These are phyloP conservation scores for Delonix regia DNA, from an alignment of 306 rosid species.

Conservation along the genomic window DNA sequence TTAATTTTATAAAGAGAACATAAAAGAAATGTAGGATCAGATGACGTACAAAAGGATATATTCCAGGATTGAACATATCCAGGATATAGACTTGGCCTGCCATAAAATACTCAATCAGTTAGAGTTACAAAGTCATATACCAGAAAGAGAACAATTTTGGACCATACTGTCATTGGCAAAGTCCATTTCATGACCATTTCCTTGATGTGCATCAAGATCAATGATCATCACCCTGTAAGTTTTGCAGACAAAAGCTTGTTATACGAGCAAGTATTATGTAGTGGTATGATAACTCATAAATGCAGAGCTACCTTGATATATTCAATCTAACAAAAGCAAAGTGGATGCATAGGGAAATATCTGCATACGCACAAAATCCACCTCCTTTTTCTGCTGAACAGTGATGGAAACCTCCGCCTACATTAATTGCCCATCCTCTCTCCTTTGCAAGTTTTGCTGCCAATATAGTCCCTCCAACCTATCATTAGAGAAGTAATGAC, in stretches of 20 bases:
- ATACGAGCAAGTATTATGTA: constrained; percentile 6
- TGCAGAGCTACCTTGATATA: constrained; percentile 67
- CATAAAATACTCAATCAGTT: constrained; percentile 37
- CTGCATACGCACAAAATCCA: constrained; percentile 91
- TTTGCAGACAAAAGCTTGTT: constrained; percentile 24
- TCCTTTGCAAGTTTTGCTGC: constrained; percentile 92
- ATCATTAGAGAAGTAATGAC: constrained; percentile 36
- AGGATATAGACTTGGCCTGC: constrained; percentile 84
- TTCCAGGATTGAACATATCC: constrained; percentile 89
- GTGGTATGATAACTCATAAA: constrained; percentile 25
- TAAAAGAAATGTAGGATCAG: constrained; percentile 28
- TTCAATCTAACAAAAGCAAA: constrained; percentile 74
- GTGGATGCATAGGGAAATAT: constrained; percentile 82
- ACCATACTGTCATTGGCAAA: constrained; percentile 72
- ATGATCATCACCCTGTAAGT: constrained; percentile 83
- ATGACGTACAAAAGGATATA: constrained; percentile 83
- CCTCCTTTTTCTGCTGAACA: constrained; percentile 84
- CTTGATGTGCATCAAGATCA: constrained; percentile 99
- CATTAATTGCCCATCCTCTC: constrained; percentile 94
- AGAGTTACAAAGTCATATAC: constrained; percentile 37
- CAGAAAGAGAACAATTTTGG: constrained; percentile 28
- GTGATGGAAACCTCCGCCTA: constrained; percentile 97
- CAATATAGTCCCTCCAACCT: constrained; percentile 94
- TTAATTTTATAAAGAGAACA: not conserved
- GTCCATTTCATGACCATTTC: constrained; percentile 93